phyloP scores from a whole-genome alignment of 2,329 filamentous ascomycete genomes.

The Venturia pyrina region DNA sequence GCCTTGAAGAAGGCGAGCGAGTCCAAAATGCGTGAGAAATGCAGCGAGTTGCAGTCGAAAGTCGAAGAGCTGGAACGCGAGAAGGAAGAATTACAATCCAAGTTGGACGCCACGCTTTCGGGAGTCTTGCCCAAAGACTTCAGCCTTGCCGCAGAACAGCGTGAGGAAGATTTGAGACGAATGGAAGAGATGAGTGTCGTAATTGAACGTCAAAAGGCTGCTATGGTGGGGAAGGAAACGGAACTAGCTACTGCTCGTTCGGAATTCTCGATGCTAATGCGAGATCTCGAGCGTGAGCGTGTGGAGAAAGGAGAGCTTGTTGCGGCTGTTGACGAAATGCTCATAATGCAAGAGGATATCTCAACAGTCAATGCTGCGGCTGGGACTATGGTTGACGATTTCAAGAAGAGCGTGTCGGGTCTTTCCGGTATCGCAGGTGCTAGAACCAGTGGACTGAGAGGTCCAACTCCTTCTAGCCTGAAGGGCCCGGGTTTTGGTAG shows the following conservation, averaged over 20 bases:
- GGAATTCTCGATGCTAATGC: constrained; percentile 57
- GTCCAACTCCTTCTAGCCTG: constrained; percentile 41
- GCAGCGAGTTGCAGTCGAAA: constrained; percentile 64
- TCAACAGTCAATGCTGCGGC: constrained; percentile 21
- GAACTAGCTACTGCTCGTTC: constrained; percentile 60
- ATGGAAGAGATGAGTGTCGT: constrained; percentile 57
- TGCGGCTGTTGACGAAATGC: constrained; percentile 73
- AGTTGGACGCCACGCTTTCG: constrained; percentile 56
- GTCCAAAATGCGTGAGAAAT: constrained; percentile 78
- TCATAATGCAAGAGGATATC: constrained; percentile 49
- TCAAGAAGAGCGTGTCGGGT: constrained; percentile 41
- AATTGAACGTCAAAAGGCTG: constrained; percentile 60
- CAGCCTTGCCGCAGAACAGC: constrained; percentile 9
- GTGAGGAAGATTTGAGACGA: constrained; percentile 34
- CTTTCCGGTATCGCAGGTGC: constrained; percentile 18
- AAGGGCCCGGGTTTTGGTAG: constrained; percentile 31
- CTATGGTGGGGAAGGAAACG: constrained; percentile 63
- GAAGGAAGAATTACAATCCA: constrained; percentile 61
- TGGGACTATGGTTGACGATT: constrained; percentile 32
- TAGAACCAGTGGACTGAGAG: constrained; percentile 49
- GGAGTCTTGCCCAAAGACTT: constrained; percentile 32
- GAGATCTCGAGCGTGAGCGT: constrained; percentile 61
- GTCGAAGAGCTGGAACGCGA: constrained; percentile 61
- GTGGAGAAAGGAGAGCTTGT: constrained; percentile 80
- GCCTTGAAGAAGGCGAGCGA: constrained; percentile 79